These are phyloP conservation scores for Skeletonema costatum DNA, from an alignment of 108 stramenopile genomes.

Conservation along the genomic window DNA sequence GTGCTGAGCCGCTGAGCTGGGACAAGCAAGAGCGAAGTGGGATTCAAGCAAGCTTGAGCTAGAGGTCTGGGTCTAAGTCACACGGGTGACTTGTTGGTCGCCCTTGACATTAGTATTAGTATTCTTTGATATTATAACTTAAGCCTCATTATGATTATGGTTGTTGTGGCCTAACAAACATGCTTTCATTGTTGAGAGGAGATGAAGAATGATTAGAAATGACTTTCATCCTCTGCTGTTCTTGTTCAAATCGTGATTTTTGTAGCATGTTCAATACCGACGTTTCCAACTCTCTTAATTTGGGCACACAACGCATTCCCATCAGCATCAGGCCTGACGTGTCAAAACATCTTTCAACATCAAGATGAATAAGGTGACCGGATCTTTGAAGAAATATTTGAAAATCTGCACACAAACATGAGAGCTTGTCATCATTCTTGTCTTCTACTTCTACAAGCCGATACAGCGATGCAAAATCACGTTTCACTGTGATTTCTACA, in stretches of 20 bases:
- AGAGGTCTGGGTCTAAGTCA: too few species aligned
- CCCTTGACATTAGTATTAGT: too few species aligned
- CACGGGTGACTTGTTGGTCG: too few species aligned
- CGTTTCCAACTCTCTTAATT: neutral
- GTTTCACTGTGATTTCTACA: neutral
- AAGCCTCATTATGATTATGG: too few species aligned
- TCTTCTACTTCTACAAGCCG: neutral
- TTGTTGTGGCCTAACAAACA: too few species aligned
- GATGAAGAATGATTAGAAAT: too few species aligned
- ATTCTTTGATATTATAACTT: too few species aligned
- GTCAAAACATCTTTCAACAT: neutral
- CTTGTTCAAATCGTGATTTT: neutral
- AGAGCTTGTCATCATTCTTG: neutral
- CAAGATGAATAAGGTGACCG: neutral
- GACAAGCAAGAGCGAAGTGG: too few species aligned
- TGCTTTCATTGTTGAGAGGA: too few species aligned
- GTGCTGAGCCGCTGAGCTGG: too few species aligned
- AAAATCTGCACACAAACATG: neutral
- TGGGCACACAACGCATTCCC: neutral
- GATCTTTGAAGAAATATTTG: neutral
- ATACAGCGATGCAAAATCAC: neutral
- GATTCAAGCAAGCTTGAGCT: too few species aligned
- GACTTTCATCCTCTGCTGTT: too few species aligned
- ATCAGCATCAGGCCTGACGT: neutral
- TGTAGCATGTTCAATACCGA: neutral